Evolutionary conservation across 129 eudicot species (phyloP).

Genomic region (Dittrichia graveolens): DNA sequence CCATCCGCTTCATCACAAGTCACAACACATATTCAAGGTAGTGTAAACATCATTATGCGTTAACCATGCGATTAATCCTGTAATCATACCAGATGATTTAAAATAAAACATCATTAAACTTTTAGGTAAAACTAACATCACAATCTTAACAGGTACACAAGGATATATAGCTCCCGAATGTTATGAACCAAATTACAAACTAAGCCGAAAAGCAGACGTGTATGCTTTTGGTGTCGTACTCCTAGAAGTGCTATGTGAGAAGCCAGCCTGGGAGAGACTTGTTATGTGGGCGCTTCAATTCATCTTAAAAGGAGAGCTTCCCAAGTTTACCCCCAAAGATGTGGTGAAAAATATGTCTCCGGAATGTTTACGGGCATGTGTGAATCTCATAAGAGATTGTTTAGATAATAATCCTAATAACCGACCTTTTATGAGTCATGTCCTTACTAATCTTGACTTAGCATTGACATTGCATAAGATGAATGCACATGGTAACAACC

Average conservation of each 20-base stretch:
- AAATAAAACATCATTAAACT: no score
- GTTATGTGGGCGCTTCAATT: not conserved
- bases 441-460: no score
- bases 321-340: not conserved
- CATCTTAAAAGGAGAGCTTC: not conserved
- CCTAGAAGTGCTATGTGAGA: not conserved
- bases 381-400: not conserved
- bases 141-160: no score
- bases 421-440: not conserved
- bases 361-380: not conserved
- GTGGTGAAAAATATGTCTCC: not conserved
- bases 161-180: no score
- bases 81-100: no score
- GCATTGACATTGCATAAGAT: no score
- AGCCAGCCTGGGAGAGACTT: not conserved
- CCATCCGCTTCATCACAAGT: not conserved
- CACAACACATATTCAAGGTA: not conserved
- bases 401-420: not conserved
- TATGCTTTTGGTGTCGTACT: not conserved
- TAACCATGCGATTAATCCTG: no score
- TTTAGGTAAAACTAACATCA: no score
- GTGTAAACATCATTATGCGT: no score
- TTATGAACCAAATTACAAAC: no score
- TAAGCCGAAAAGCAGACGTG: no score
- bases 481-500: no score